Base-by-base conservation (phyloP, 1,139 yeast species). In the Entelexis paramagnoliae region DNA sequence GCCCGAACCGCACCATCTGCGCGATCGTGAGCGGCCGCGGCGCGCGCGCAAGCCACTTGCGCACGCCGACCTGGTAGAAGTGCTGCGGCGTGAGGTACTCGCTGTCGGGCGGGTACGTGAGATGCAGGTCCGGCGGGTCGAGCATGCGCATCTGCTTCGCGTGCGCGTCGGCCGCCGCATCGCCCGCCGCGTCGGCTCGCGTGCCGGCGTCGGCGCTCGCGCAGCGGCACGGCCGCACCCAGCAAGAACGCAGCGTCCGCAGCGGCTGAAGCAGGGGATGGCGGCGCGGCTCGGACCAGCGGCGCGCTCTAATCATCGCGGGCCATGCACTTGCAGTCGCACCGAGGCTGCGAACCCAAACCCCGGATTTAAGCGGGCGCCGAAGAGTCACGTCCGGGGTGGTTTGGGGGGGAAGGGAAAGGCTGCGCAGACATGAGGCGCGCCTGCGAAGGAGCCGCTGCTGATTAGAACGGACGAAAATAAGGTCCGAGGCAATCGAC, bases 1-100 rank as follows among this genome's bases (percentile, higher is more conserved):
- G 82, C 46, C 96, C 96, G 65, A 83, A 91, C 49, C 88, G 89
- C 1, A 96, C 95, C 59, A 89, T 68, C 62, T 89, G 96, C 54
- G 88, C 73, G 29, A 91, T 68, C 0, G 95, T 83, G 20, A 91
- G 94, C 0, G 97, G 95, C 63, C 86, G 87, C 0, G 95, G 91
- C n/a, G 72, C 68, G 58, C 79, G 77, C 53, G 74, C 71, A 24
- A 78, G 68, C 76, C 87, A 88, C 48, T 77, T 76, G 65, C 81
- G 71, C 52, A 89, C 70, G 9, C 86, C 75, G 26, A 83, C 79
- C 62, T 89, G 96, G 65, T 84, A 88, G 66, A 84, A 91, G 64
- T 89, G 97, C 46, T 72, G 65, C 46, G 66, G 68, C 53, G 71
- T 72, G 56, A 72, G 51, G 26, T 48, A 49, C 34, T 48, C 17